Percentiles rank a stretch among this genome's conserved stretches.
phyloP scores from a whole-genome alignment of 768 basidiomycete genomes.

The Phylloporus sp. region DNA sequence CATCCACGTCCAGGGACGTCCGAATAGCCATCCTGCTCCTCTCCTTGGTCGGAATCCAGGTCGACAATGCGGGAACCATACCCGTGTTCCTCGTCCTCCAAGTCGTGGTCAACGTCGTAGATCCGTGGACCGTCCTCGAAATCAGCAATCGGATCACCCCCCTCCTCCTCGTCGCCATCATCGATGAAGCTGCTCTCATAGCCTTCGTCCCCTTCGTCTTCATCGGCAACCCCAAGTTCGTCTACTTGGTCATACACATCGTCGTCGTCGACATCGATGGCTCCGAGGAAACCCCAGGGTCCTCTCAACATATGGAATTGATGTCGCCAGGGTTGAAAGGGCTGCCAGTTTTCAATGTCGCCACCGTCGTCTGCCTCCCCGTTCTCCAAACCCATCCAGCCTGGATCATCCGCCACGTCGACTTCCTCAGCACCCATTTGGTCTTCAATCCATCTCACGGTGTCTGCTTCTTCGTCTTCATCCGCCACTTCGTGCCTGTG shows the following conservation, averaged over 20 bases:
- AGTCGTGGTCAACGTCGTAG: slow-evolving; percentile 19
- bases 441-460: slow-evolving; percentile 33
- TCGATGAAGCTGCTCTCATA: slow-evolving; percentile 59
- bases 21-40: neutral
- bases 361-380: slow-evolving; percentile 34
- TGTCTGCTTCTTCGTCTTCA: slow-evolving; percentile 28
- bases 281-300: slow-evolving; percentile 14
- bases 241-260: slow-evolving; percentile 1
- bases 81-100: slow-evolving; percentile 7
- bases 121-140: slow-evolving; percentile 16
- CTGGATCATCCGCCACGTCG: slow-evolving; percentile 27
- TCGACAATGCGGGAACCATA: neutral
- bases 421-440: slow-evolving; percentile 34
- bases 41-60: slow-evolving; percentile 12
- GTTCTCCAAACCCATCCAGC: slow-evolving; percentile 30
- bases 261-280: slow-evolving; percentile 17
- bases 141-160: neutral
- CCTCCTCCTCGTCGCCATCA: slow-evolving; percentile 33
- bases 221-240: slow-evolving; percentile 5
- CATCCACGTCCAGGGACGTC: neutral
- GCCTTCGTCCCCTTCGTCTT: slow-evolving; percentile 31
- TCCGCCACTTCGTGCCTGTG: slow-evolving; percentile 34
- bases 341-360: slow-evolving; percentile 19
- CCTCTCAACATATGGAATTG: slow-evolving; percentile 13
- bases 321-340: slow-evolving; percentile 17